Percentiles rank a stretch among this genome's conserved stretches.
phyloP scores from a whole-genome alignment of 1,284 basidiomycete species.

The Fomitiporia mediterranea region DNA sequence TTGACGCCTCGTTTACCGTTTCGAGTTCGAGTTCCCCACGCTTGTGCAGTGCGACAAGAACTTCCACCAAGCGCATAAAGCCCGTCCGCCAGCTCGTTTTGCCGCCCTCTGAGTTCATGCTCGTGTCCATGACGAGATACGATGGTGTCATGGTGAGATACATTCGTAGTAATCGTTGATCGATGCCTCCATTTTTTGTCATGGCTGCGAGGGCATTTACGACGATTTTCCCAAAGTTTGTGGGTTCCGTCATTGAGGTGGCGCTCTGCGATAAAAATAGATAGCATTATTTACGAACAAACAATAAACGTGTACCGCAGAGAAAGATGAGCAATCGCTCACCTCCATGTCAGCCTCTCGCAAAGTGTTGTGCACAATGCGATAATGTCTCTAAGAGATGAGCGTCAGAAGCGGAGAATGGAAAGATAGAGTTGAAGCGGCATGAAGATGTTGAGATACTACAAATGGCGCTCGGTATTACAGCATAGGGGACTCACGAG shows the following conservation, averaged over 20 bases:
- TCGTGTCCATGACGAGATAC: constrained; percentile 67
- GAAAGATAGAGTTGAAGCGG: neutral
- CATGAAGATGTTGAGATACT: neutral
- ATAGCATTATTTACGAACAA: constrained; percentile 1
- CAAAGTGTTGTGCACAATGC: constrained; percentile 7
- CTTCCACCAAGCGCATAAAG: constrained; percentile 62
- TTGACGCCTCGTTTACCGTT: constrained; percentile 65
- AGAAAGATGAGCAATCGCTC: neutral
- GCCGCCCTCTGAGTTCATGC: constrained; percentile 54
- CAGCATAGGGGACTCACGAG: constrained; percentile 5
- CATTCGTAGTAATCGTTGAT: constrained; percentile 59
- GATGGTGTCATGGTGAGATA: constrained; percentile 67
- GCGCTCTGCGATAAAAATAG: constrained; percentile 16
- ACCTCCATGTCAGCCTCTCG: constrained; percentile 20
- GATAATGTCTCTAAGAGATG: constrained; percentile 16
- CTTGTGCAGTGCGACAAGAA: constrained; percentile 61
- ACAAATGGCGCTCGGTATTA: neutral
- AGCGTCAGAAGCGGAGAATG: neutral
- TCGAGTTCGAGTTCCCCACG: constrained; percentile 62
- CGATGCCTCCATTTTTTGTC: constrained; percentile 45
- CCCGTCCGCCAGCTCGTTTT: constrained; percentile 59
- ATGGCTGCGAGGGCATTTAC: constrained; percentile 48
- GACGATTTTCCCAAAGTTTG: constrained; percentile 59
- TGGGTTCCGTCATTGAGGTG: constrained; percentile 35
- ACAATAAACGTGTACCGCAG: too few species aligned